Conservation (phyloP, 2,329 filamentous ascomycete species). For the Talaromyces marneffei region DNA sequence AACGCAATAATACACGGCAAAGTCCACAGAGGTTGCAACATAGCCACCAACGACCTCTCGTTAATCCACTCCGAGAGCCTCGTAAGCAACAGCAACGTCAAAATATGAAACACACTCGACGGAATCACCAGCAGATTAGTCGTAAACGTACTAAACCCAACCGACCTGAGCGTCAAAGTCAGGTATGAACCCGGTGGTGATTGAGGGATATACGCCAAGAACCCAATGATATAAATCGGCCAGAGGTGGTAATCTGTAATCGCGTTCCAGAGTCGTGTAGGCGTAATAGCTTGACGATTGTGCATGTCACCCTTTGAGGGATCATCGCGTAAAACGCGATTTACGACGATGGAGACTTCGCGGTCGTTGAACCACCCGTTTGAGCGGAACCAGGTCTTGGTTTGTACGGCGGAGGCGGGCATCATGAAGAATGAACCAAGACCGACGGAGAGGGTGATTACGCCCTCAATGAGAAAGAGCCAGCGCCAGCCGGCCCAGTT, state of each 20-base stretch:
- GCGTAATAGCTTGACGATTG: conserved; percentile 47
- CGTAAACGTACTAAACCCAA: conserved; percentile 55
- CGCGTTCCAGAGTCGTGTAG: conserved; percentile 43
- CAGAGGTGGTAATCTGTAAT: conserved; percentile 50
- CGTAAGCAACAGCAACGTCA: conserved; percentile 51
- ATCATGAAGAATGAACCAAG: conserved; percentile 36
- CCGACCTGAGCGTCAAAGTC: conserved; percentile 42
- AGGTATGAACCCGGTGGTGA: conserved; percentile 32
- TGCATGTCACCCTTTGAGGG: conserved; percentile 54
- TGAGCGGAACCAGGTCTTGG: conserved; percentile 18
- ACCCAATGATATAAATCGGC: conserved; percentile 14
- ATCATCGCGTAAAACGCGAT: conserved; percentile 51
- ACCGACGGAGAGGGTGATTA: conserved; percentile 10
- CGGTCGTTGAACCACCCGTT: conserved; percentile 32
- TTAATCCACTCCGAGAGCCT: conserved; percentile 52
- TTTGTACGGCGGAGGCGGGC: conserved; percentile 18
- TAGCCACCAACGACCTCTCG: conserved; percentile 49
- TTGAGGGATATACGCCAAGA: conserved; percentile 1
- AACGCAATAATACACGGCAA: conserved; percentile 50
- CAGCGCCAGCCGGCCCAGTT: conserved; percentile 6
- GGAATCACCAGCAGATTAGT: conserved; percentile 62
- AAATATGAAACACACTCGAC: conserved; percentile 51
- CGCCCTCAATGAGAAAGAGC: conserved; percentile 10
- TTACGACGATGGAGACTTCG: conserved; percentile 55
- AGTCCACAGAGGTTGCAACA: conserved; percentile 50